Percentiles rank a stretch among this genome's conserved stretches.
phyloP scores from a whole-genome alignment of 2,329 filamentous ascomycete genomes.

The Hypoxylon sp. region DNA sequence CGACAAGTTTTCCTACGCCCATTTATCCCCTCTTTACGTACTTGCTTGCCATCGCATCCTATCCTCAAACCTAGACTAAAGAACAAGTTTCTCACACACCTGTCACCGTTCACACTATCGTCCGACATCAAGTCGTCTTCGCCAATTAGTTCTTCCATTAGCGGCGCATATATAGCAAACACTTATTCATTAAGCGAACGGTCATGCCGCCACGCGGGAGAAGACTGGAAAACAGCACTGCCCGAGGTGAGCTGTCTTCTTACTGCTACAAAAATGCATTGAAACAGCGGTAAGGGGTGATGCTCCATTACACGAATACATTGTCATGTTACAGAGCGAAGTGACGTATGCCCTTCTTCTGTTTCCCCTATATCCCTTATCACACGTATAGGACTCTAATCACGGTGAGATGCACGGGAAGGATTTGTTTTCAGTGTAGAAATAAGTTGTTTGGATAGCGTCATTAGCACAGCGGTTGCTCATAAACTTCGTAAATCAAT shows the following conservation, averaged over 20 bases:
- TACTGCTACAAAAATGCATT: background rate
- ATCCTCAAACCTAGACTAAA: background rate
- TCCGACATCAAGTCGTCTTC: slow-evolving; percentile 14
- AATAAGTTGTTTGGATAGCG: background rate
- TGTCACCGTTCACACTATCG: slow-evolving; percentile 4
- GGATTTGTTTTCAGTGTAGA: background rate
- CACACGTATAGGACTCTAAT: background rate
- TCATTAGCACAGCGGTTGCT: background rate
- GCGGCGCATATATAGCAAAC: slow-evolving; percentile 18
- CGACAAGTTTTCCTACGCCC: background rate
- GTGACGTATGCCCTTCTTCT: background rate
- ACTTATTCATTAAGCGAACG: slow-evolving; percentile 3
- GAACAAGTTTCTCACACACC: background rate
- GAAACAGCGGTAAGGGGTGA: background rate
- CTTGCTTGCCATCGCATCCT: background rate
- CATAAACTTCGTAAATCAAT: slow-evolving; percentile 14
- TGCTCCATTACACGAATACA: slow-evolving; percentile 4
- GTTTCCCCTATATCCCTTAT: background rate
- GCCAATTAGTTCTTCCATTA: background rate
- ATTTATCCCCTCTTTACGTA: background rate
- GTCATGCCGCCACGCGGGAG: background rate
- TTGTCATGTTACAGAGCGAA: background rate
- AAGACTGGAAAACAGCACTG: background rate
- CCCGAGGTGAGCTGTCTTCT: background rate
- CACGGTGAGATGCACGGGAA: background rate